A percentile compares a stretch with the other conserved stretches of the same genome.
These are phyloP conservation scores for Bipolaris cookei DNA, from an alignment of 2,329 filamentous ascomycete species.

Conservation along the genomic window DNA sequence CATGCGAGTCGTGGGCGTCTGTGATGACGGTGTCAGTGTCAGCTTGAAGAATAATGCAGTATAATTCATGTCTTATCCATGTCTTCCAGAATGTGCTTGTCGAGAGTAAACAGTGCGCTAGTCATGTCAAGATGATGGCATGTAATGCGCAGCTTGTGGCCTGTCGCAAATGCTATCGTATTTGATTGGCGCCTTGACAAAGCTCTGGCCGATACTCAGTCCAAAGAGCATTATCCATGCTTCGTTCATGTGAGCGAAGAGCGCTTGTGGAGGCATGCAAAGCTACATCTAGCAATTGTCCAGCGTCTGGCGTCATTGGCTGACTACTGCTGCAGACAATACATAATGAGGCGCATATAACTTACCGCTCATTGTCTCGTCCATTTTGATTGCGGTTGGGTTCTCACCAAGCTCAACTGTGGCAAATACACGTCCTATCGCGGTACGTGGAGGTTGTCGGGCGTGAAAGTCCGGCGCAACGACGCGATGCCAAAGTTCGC, in stretches of 20 bases:
- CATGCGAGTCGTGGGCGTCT: constrained; percentile 51
- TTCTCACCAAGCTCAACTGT: not conserved
- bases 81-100: not conserved
- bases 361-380: constrained; percentile 49
- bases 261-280: not conserved
- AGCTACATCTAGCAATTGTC: not conserved
- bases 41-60: not conserved
- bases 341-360: not conserved
- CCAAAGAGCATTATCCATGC: not conserved
- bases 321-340: not conserved
- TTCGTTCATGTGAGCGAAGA: not conserved
- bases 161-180: not conserved
- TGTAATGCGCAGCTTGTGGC: not conserved
- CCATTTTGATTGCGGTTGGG: constrained; percentile 32
- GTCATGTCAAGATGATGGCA: not conserved
- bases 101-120: not conserved
- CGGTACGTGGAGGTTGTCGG: constrained; percentile 4
- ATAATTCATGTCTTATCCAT: too few species aligned
- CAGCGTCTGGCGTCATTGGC: not conserved
- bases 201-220: not conserved
- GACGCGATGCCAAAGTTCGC: constrained; percentile 28
- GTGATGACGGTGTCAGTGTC: constrained; percentile 14
- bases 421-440: not conserved
- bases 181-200: not conserved
- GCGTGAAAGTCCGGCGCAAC: constrained; percentile 14